A percentile compares a stretch with the other conserved stretches of the same genome.
Evolutionary conservation across 768 basidiomycete genomes (phyloP).

Genomic region (Trichaptum fuscoviolaceum): DNA sequence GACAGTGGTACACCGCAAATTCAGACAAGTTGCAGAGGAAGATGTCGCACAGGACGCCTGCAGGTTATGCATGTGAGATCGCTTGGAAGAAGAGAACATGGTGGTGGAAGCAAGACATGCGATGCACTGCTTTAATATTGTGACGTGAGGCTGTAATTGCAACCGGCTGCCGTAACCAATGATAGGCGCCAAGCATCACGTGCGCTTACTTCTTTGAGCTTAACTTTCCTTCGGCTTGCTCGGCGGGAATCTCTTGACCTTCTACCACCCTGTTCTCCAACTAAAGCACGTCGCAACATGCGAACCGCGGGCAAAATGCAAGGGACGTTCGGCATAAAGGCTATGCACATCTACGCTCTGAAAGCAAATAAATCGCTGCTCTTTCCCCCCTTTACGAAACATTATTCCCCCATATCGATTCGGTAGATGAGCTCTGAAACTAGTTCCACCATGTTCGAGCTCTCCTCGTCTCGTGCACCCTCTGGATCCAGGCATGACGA

Average conservation of each 20-base stretch:
- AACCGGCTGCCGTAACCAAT: background rate
- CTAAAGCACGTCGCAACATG: background rate
- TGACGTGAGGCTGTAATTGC: background rate
- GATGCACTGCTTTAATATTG: background rate
- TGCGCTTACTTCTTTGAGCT: background rate
- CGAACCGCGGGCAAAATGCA: background rate
- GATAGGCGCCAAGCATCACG: background rate
- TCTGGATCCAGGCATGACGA: background rate
- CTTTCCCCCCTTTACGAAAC: background rate
- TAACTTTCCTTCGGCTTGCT: background rate
- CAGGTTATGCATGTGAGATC: background rate
- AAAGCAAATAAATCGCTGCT: background rate
- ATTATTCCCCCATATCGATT: background rate
- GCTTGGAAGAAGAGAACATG: background rate
- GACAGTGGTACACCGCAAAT: background rate
- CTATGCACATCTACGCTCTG: background rate
- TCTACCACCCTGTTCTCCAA: background rate
- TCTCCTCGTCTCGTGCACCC: background rate
- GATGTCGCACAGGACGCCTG: background rate
- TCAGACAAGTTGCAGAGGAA: background rate
- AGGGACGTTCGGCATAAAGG: background rate
- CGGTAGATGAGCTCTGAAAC: background rate
- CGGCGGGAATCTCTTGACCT: background rate
- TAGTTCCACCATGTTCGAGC: background rate
- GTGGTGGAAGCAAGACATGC: background rate